These are phyloP conservation scores for Phallus indusiatus DNA, from an alignment of 768 basidiomycete species.

Conservation along the genomic window DNA sequence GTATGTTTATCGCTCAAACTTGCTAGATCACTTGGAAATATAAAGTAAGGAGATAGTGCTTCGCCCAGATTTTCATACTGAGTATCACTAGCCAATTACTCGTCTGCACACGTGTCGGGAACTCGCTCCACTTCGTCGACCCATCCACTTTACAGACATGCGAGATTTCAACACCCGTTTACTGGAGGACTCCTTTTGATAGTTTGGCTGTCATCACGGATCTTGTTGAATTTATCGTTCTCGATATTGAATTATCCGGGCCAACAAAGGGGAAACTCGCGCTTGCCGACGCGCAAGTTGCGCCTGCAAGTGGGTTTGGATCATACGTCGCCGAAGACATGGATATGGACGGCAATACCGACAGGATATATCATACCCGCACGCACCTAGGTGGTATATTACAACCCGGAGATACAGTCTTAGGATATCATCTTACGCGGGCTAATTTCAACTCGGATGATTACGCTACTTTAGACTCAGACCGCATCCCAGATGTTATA, in stretches of 20 bases:
- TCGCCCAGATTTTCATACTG: background rate
- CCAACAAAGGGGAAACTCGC: conserved; percentile 68
- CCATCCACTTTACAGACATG: conserved; percentile 75
- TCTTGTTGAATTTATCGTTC: conserved; percentile 88
- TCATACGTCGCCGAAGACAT: conserved; percentile 43
- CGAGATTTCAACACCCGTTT: conserved; percentile 69
- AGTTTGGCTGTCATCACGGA: conserved; percentile 75
- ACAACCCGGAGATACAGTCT: conserved; percentile 88
- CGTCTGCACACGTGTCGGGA: conserved; percentile 85
- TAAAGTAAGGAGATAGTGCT: conserved; percentile 33
- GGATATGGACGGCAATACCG: conserved; percentile 48
- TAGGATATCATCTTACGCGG: conserved; percentile 85
- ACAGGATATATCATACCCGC: conserved; percentile 88
- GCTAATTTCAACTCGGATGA: conserved; percentile 90
- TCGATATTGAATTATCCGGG: conserved; percentile 85
- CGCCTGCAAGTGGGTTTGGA: conserved; percentile 69
- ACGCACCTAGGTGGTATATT: conserved; percentile 91
- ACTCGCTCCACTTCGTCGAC: conserved; percentile 85
- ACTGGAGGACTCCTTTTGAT: conserved; percentile 90
- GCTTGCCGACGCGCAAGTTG: conserved; percentile 84
- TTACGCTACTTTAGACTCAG: conserved; percentile 55
- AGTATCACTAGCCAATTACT: conserved; percentile 49
- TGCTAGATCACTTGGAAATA: conserved; percentile 78
- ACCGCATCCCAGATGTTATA: conserved; percentile 81
- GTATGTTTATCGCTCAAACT: conserved; percentile 80